Percentiles rank a stretch among this genome's conserved stretches.
Conservation (phyloP, 2,329 filamentous ascomycete genomes). For the Dichotomopilus funicola region DNA sequence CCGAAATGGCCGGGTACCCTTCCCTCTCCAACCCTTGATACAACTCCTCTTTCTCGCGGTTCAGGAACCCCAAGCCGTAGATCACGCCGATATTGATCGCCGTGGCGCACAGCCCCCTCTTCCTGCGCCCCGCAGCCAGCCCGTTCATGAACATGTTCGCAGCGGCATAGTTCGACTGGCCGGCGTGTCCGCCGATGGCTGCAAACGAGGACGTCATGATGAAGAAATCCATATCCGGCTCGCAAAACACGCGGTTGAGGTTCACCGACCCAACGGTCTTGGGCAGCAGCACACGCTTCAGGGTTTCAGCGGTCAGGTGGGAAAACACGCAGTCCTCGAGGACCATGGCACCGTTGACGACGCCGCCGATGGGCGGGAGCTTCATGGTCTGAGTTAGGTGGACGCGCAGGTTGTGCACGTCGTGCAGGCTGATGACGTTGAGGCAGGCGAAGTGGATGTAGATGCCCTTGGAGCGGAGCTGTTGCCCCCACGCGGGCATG, state of each 20-base stretch:
- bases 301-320: conserved; percentile 34
- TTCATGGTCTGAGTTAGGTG: conserved; percentile 10
- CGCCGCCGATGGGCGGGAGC: conserved; percentile 32
- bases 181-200: conserved; percentile 37
- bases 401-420: conserved; percentile 26
- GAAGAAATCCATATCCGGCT: conserved; percentile 36
- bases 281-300: conserved; percentile 34
- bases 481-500: conserved; percentile 29
- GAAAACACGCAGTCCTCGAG: conserved; percentile 38
- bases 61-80: conserved; percentile 39
- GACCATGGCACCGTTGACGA: conserved; percentile 42
- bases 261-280: conserved; percentile 37
- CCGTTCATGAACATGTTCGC: conserved; percentile 45
- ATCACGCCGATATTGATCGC: conserved; percentile 42
- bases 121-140: conserved; percentile 32
- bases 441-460: conserved; percentile 22
- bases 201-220: conserved; percentile 43
- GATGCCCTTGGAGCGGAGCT: conserved; percentile 25
- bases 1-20: conserved; percentile 42
- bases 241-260: conserved; percentile 32
- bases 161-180: conserved; percentile 40
- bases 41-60: conserved; percentile 34
- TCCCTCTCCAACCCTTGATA: conserved; percentile 38
- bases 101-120: conserved; percentile 31
- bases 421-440: conserved; percentile 27